Percentiles rank a stretch among this genome's conserved stretches.
phyloP scores from a whole-genome alignment of 768 basidiomycete species.

The Xerocomellus amylosporus region DNA sequence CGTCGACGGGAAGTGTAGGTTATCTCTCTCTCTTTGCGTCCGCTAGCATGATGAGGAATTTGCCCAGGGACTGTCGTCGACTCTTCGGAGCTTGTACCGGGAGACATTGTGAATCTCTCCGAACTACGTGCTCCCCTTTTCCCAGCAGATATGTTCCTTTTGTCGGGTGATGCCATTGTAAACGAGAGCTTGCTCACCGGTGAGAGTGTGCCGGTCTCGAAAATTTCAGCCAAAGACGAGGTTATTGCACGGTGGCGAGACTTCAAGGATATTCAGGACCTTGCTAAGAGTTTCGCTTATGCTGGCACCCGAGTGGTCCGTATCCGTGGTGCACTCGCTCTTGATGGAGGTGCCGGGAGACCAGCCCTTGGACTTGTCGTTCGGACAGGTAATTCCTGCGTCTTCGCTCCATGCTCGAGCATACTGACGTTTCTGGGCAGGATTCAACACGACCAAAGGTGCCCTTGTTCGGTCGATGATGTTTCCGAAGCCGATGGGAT shows the following conservation, averaged over 20 bases:
- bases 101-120: constrained; percentile 90
- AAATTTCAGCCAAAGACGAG: constrained; percentile 78
- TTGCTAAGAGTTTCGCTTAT: constrained; percentile 82
- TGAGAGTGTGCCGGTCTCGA: constrained; percentile 96
- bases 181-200: constrained; percentile 99
- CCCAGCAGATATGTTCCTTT: constrained; percentile 88
- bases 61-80: constrained; percentile 63
- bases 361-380: constrained; percentile 82
- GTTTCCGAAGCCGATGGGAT: constrained; percentile 97
- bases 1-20: constrained; percentile 69
- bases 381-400: constrained; percentile 64
- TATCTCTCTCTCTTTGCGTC: not conserved
- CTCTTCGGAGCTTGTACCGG: constrained; percentile 82
- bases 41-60: not conserved
- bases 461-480: constrained; percentile 95
- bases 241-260: constrained; percentile 71
- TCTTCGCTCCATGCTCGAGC: not conserved
- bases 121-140: constrained; percentile 67
- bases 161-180: constrained; percentile 95
- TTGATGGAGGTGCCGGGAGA: constrained; percentile 49
- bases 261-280: constrained; percentile 54
- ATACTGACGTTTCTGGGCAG: constrained; percentile 35
- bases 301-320: constrained; percentile 89
- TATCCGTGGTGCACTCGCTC: constrained; percentile 59
- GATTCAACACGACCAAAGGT: constrained; percentile 97